phyloP scores from a whole-genome alignment of 2,329 filamentous ascomycete genomes.

The Falciphora oryzae region DNA sequence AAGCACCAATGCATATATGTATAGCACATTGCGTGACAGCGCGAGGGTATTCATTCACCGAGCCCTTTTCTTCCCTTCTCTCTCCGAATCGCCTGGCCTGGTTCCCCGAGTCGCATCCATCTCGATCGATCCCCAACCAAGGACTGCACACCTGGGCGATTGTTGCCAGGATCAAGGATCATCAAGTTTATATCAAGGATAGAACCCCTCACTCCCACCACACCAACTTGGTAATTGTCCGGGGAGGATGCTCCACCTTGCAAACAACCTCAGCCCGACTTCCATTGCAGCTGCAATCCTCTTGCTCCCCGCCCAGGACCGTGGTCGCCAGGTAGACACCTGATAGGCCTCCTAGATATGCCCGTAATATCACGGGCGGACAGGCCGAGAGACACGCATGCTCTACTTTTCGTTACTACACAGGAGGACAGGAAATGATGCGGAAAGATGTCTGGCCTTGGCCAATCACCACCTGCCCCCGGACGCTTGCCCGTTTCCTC shows the following conservation, averaged over 20 bases:
- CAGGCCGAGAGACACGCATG: neutral
- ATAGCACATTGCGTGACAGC: no score
- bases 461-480: neutral
- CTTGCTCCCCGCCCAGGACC: no score
- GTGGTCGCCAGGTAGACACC: no score
- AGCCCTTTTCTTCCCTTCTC: neutral
- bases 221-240: no score
- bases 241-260: neutral
- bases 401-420: no score
- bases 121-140: neutral
- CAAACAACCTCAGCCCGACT: neutral
- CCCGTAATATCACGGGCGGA: neutral
- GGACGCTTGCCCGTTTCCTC: no score
- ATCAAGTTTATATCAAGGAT: neutral
- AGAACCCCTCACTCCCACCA: no score
- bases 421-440: neutral
- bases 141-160: no score
- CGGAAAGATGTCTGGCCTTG: no score
- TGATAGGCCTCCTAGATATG: neutral
- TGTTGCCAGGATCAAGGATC: neutral
- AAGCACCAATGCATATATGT: no score
- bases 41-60: no score
- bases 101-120: neutral
- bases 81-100: no score
- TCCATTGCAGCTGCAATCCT: neutral